Percentiles rank a stretch among this genome's conserved stretches.
Evolutionary conservation across 768 basidiomycete species (phyloP).

Genomic region (Brasilioporus rufonigricans): DNA sequence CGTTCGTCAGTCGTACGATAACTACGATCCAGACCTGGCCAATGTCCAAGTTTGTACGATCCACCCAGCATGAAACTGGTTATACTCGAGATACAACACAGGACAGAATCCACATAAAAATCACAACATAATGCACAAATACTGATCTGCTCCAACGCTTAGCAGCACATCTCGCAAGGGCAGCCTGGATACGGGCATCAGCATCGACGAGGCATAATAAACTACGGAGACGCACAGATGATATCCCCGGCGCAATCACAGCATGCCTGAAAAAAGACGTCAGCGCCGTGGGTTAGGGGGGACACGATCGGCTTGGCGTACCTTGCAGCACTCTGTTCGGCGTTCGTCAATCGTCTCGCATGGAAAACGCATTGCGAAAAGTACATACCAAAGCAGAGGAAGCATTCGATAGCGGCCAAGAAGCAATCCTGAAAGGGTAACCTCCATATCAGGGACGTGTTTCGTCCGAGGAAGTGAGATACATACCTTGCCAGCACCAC

Average conservation of each 20-base stretch:
- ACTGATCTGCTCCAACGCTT: conserved; percentile 15
- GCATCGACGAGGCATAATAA: background rate
- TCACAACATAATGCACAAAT: conserved; percentile 8
- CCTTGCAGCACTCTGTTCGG: conserved; percentile 66
- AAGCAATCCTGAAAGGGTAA: conserved; percentile 56
- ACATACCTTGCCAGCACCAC: conserved; percentile 62
- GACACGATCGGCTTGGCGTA: conserved; percentile 19
- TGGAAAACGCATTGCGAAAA: background rate
- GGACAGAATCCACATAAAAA: background rate
- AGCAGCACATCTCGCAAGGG: conserved; percentile 79
- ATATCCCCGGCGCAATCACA: conserved; percentile 73
- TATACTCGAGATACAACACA: conserved; percentile 15
- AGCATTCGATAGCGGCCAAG: conserved; percentile 58
- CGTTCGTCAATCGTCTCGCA: background rate
- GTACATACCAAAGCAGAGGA: conserved; percentile 68
- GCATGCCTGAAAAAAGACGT: conserved; percentile 46
- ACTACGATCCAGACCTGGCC: too few relatives aligned
- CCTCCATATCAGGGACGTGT: background rate
- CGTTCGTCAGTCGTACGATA: background rate
- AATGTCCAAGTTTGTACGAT: background rate
- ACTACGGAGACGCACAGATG: conserved; percentile 49
- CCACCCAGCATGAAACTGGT: background rate
- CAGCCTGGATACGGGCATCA: conserved; percentile 46
- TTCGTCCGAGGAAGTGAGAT: background rate
- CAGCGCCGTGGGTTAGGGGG: background rate